Evolutionary conservation across 2,329 filamentous ascomycete species (phyloP).

Genomic region (Colletotrichum sidae): DNA sequence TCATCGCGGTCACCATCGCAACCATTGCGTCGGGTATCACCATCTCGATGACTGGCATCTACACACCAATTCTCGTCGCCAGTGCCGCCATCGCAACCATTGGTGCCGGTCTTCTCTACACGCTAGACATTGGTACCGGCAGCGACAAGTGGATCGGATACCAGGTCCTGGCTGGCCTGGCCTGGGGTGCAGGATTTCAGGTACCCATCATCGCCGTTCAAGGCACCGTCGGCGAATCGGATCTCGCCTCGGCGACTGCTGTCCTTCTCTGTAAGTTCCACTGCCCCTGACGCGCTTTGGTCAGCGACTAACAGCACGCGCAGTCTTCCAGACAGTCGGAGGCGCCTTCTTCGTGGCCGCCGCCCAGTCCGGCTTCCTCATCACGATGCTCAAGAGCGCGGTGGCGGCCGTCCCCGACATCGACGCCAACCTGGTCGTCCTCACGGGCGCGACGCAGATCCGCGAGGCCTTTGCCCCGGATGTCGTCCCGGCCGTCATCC

Average conservation of each 20-base stretch:
- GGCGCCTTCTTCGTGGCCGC: conserved; percentile 63
- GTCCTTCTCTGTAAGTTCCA: conserved; percentile 52
- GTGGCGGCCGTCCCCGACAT: conserved; percentile 50
- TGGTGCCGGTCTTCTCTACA: conserved; percentile 56
- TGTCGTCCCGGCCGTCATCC: conserved; percentile 65
- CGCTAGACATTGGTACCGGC: conserved; percentile 51
- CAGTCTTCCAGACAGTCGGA: conserved; percentile 62
- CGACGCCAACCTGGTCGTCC: conserved; percentile 49
- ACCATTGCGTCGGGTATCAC: conserved; percentile 53
- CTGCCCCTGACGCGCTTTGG: neutral
- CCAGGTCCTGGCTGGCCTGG: conserved; percentile 62
- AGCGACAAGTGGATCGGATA: conserved; percentile 64
- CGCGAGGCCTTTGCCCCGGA: conserved; percentile 59
- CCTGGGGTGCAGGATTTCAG: conserved; percentile 58
- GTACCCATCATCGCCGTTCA: conserved; percentile 64
- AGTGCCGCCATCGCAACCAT: conserved; percentile 57
- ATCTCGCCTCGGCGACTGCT: conserved; percentile 60
- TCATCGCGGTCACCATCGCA: conserved; percentile 55
- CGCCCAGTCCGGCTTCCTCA: conserved; percentile 60
- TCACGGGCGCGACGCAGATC: conserved; percentile 66
- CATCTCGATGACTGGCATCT: conserved; percentile 54
- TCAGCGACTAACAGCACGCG: conserved; percentile 1
- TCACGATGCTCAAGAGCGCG: conserved; percentile 53
- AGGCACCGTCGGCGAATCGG: conserved; percentile 51
- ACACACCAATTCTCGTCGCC: conserved; percentile 58